A percentile compares a stretch with the other conserved stretches of the same genome.
phyloP scores from a whole-genome alignment of 2,329 filamentous ascomycete genomes.

The Aspergillus texensis region DNA sequence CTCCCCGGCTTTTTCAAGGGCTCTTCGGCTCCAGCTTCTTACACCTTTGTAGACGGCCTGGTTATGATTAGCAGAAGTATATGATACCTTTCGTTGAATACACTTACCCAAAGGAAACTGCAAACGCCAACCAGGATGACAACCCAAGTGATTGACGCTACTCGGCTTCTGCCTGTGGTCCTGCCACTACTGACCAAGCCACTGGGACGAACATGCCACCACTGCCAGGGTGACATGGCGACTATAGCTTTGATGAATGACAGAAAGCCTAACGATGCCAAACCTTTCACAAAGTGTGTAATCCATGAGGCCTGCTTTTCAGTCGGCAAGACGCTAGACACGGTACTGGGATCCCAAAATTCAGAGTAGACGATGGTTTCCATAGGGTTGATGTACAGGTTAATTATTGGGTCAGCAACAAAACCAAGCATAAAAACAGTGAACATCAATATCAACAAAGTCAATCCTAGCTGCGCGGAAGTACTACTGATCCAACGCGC shows the following conservation, averaged over 20 bases:
- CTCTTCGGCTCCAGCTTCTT: slow-evolving; percentile 68
- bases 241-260: slow-evolving; percentile 82
- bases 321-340: slow-evolving; percentile 35
- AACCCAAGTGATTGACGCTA: slow-evolving; percentile 77
- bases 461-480: slow-evolving; percentile 69
- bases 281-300: slow-evolving; percentile 84
- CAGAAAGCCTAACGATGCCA: slow-evolving; percentile 85
- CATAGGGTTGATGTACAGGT: slow-evolving; percentile 79
- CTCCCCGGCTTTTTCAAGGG: slow-evolving; percentile 77
- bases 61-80: slow-evolving; percentile 23
- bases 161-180: slow-evolving; percentile 72
- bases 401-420: slow-evolving; percentile 88
- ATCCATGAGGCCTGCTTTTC: slow-evolving; percentile 67
- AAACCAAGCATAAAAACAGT: slow-evolving; percentile 85
- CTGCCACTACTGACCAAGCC: slow-evolving; percentile 57
- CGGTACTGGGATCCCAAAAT: slow-evolving; percentile 41
- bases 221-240: slow-evolving; percentile 73
- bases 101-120: slow-evolving; percentile 75
- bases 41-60: slow-evolving; percentile 82
- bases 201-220: slow-evolving; percentile 71
- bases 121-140: slow-evolving; percentile 78
- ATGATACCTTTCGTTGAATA: not conserved
- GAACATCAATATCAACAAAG: slow-evolving; percentile 68
- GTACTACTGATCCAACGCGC: slow-evolving; percentile 69
- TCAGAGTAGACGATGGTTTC: slow-evolving; percentile 60